Evolutionary conservation across 441 rosid species (phyloP), one percentile per base, ranked within the genome.

Genomic region (Hura crepitans): DNA sequence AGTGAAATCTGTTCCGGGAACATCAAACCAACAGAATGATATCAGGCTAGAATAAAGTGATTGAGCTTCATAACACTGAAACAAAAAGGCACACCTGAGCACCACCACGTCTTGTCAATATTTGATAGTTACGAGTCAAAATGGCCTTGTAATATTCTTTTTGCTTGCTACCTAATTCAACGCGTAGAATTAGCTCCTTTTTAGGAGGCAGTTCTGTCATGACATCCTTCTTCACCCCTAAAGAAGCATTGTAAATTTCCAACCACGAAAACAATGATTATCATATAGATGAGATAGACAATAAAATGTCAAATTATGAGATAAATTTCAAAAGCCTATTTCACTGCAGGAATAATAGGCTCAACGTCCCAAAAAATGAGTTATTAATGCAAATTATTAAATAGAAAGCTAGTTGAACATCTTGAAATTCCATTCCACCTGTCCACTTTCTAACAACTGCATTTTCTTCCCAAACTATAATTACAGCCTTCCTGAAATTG

Each of bases 181-280:
- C 90, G 51, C 98, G 98, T 68, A 93, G 82, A 80, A 96, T 96
- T 62, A 96, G 99, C 78, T 96, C 99, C 81, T 89, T 93, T 72
- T 96, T 96, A 18, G 99, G 99, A 77, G 99, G 99, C 76, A 96
- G 82, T 77, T 96, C 97, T 79, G 86, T 93, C 97, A 93, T 87
- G 51, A 96, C 99, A 78, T 96, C 98, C 83, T 93, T 91, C 88
- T 96, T 96, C 69, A 96, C 97, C 80, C 98, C 99, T 96, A 75
- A 80, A 86, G 65, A 33, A 73, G 75, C 74, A 77, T 70, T 46
- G 75, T 63, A 69, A 73, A 71, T 64, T 67, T 30, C 58, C 69
- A 63, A 66, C 61, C 53, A 74, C 33, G 62, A 43, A 33, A 25
- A 66, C 61, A 23, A 72, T 39, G 61, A 53, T 70, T 23, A 66